phyloP scores from a whole-genome alignment of 1,284 basidiomycete species.

The Stereum hirsutum region DNA sequence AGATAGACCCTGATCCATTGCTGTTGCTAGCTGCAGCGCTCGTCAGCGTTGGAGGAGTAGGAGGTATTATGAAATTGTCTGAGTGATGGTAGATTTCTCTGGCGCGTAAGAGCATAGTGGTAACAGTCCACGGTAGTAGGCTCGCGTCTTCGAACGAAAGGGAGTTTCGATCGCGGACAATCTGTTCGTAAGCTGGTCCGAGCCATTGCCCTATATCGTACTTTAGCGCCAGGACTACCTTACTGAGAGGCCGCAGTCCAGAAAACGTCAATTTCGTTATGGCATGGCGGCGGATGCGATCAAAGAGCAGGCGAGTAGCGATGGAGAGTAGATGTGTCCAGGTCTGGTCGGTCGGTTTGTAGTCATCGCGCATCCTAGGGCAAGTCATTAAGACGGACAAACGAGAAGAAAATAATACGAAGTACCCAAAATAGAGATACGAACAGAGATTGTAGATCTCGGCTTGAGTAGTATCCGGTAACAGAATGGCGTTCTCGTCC shows the following conservation, averaged over 20 bases:
- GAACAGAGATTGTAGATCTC: neutral
- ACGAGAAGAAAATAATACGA: neutral
- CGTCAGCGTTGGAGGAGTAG: no score
- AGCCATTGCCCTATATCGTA: neutral
- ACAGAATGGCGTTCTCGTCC: neutral
- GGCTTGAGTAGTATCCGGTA: neutral
- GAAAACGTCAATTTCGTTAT: neutral
- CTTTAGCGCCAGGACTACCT: neutral
- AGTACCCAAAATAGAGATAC: neutral
- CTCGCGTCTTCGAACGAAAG: neutral
- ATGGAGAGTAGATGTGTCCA: neutral
- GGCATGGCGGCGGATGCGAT: neutral
- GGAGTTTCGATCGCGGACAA: neutral
- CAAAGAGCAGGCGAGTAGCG: neutral
- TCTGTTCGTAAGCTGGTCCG: neutral
- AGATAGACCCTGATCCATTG: no score
- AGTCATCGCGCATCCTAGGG: neutral
- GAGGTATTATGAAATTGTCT: no score
- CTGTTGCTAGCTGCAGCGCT: no score
- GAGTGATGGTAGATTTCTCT: neutral
- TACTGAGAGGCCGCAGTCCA: neutral
- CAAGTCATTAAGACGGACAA: neutral
- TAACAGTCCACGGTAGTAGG: neutral
- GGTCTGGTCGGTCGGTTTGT: neutral
- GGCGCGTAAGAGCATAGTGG: neutral